Conservation (phyloP, 176 grass and related monocot species). For the Zea mays region DNA sequence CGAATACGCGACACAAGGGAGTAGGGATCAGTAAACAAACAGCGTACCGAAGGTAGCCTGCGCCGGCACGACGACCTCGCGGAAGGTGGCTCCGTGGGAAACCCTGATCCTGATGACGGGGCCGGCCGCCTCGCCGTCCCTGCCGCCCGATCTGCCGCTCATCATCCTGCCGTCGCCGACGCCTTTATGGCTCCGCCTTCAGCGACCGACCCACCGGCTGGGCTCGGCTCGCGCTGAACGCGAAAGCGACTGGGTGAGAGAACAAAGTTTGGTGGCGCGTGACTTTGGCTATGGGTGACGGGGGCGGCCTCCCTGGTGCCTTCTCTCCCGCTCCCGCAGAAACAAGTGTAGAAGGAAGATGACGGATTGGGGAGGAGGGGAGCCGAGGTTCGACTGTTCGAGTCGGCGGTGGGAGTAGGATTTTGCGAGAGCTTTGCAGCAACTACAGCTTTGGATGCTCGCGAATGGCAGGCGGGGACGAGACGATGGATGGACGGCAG, state of each 20-base stretch:
- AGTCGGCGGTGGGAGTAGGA: constrained; percentile 1
- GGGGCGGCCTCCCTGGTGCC: constrained; percentile 37
- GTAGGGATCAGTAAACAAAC: not conserved
- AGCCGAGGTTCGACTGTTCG: not conserved
- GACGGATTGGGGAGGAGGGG: not conserved
- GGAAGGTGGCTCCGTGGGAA: constrained; percentile 57
- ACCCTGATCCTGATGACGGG: constrained; percentile 77
- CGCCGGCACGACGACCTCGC: constrained; percentile 64
- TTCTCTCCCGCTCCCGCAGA: constrained; percentile 48
- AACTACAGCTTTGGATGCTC: constrained; percentile 41
- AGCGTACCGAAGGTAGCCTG: constrained; percentile 79
- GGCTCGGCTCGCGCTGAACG: constrained; percentile 5
- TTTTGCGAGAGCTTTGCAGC: constrained; percentile 24
- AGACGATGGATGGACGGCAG: constrained; percentile 1
- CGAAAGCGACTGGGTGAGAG: constrained; percentile 42
- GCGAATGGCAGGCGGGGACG: not conserved
- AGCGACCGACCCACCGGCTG: constrained; percentile 27
- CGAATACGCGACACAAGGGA: not conserved
- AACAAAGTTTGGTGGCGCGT: constrained; percentile 37
- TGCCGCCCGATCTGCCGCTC: constrained; percentile 43
- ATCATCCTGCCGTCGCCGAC: constrained; percentile 31
- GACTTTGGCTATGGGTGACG: constrained; percentile 38
- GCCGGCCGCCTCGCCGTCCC: constrained; percentile 37
- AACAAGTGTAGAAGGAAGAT: constrained; percentile 22
- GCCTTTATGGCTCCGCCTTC: constrained; percentile 23